Conservation (phyloP, 2,329 filamentous ascomycete species). For the Venturia effusa region DNA sequence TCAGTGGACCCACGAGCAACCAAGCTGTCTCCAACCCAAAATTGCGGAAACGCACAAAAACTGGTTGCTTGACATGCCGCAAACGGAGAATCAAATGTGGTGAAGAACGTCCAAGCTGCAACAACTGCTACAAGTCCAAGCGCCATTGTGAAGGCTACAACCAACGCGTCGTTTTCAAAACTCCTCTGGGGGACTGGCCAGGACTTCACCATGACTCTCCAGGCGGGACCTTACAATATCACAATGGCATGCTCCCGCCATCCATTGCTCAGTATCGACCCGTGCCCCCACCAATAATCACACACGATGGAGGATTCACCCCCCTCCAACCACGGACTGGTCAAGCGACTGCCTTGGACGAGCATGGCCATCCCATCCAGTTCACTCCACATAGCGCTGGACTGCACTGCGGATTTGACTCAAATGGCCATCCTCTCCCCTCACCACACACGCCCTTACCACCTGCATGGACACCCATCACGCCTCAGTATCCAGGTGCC, state of each 20-base stretch:
- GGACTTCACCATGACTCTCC: neutral
- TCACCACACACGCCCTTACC: conserved; percentile 6
- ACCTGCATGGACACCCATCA: conserved; percentile 8
- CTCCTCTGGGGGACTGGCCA: conserved; percentile 47
- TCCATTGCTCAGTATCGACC: neutral
- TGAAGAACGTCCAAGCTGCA: conserved; percentile 72
- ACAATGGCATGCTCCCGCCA: conserved; percentile 10
- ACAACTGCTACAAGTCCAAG: conserved; percentile 80
- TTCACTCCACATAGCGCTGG: neutral
- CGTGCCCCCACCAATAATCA: conserved; percentile 6
- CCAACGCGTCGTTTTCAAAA: conserved; percentile 70
- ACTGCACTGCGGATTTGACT: neutral
- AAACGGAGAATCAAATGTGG: conserved; percentile 96
- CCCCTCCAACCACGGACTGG: neutral
- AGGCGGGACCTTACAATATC: conserved; percentile 10
- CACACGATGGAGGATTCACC: conserved; percentile 5
- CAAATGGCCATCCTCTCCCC: neutral
- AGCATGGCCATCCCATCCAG: neutral
- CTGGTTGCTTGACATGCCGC: conserved; percentile 85
- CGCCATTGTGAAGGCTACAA: conserved; percentile 76
- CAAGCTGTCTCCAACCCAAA: conserved; percentile 16
- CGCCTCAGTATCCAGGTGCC: neutral
- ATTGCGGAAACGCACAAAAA: conserved; percentile 60
- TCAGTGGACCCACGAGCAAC: neutral
- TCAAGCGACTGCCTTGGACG: neutral